A percentile compares a stretch with the other conserved stretches of the same genome.
Conservation (phyloP, 2,329 filamentous ascomycete genomes). For the Ophiosphaerella herpotricha region DNA sequence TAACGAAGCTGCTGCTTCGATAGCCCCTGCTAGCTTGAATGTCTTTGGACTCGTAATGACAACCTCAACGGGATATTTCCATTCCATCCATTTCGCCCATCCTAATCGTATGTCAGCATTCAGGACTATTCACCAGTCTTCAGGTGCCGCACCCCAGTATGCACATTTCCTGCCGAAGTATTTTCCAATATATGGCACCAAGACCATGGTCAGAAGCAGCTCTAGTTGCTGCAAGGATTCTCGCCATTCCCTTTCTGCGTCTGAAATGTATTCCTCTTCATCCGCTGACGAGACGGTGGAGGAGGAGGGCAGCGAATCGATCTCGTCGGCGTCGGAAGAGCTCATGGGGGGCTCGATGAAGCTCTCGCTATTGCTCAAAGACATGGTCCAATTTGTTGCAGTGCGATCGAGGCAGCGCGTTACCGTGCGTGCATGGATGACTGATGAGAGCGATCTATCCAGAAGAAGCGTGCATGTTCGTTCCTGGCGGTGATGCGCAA, state of each 20-base stretch:
- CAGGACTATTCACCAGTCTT: not conserved
- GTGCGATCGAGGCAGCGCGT: conserved; percentile 5
- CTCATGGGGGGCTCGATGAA: conserved; percentile 42
- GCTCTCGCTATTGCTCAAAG: conserved; percentile 42
- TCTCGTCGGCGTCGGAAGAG: conserved; percentile 47
- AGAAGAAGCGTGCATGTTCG: conserved; percentile 8
- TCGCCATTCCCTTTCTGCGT: conserved; percentile 94
- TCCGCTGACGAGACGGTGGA: conserved; percentile 56
- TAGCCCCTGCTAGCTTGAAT: conserved; percentile 53
- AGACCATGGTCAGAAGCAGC: conserved; percentile 88
- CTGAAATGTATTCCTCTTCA: conserved; percentile 68
- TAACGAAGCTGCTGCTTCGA: conserved; percentile 54
- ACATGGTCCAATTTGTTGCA: conserved; percentile 32
- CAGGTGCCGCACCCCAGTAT: conserved; percentile 79
- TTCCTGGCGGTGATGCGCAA: conserved; percentile 2
- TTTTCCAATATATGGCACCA: conserved; percentile 93
- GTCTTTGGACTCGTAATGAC: conserved; percentile 51
- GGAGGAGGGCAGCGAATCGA: conserved; percentile 57
- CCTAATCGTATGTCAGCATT: conserved; percentile 58
- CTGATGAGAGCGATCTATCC: conserved; percentile 2
- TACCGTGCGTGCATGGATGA: conserved; percentile 28
- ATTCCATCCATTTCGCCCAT: conserved; percentile 93
- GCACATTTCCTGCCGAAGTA: conserved; percentile 93
- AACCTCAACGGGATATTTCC: conserved; percentile 85
- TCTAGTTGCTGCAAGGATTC: conserved; percentile 93